A percentile compares a stretch with the other conserved stretches of the same genome.
Evolutionary conservation across 331 rosid genomes (phyloP).

Genomic region (Pyrus hybrid): DNA sequence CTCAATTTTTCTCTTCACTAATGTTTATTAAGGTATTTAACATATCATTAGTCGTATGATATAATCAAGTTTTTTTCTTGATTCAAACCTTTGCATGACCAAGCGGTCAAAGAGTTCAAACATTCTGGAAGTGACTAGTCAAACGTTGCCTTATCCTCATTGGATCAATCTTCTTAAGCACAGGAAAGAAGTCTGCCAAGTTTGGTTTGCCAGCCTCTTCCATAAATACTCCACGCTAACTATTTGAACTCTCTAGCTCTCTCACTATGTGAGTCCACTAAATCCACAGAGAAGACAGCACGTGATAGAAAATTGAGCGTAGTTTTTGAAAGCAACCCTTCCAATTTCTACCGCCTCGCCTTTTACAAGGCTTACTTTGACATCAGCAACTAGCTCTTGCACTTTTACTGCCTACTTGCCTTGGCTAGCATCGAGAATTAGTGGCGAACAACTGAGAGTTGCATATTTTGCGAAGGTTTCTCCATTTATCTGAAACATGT

Average conservation of each 20-base stretch:
- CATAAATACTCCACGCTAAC: conserved; percentile 5
- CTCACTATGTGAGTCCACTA: background rate
- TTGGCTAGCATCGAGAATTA: background rate
- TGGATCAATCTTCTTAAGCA: conserved; percentile 30
- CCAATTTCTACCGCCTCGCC: no score
- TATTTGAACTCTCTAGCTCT: conserved; percentile 19
- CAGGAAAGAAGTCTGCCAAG: conserved; percentile 26
- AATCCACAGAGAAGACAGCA: background rate
- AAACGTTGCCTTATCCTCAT: conserved; percentile 29
- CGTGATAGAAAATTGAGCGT: conserved; percentile 1
- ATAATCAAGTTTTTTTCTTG: background rate
- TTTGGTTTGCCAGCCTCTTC: conserved; percentile 42
- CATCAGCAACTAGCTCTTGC: no score
- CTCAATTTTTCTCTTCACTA: no score
- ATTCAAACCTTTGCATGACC: background rate
- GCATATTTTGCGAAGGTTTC: background rate
- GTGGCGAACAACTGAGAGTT: background rate
- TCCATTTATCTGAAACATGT: background rate
- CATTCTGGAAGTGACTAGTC: background rate
- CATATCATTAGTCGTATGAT: no score
- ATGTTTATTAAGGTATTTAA: no score
- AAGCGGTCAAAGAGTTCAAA: conserved; percentile 7
- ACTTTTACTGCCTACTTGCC: background rate
- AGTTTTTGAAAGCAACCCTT: background rate
- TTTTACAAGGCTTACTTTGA: no score